phyloP scores from a whole-genome alignment of 495 filamentous ascomycete species.

The Podospora fimiseda region DNA sequence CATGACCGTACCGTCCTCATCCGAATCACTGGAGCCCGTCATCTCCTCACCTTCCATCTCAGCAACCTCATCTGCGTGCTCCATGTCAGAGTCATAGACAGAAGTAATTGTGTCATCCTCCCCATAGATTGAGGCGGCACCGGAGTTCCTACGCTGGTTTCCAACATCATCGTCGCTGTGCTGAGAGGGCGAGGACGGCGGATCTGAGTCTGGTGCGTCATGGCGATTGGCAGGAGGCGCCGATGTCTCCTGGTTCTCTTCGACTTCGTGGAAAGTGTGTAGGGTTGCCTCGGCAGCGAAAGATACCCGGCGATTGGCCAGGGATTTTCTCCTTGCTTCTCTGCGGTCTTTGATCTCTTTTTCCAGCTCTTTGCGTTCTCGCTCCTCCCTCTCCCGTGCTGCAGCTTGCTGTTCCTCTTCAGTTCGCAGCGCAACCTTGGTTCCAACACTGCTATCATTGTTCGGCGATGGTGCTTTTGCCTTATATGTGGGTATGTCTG shows the following conservation, averaged over 20 bases:
- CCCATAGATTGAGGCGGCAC: constrained; percentile 50
- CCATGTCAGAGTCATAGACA: constrained; percentile 65
- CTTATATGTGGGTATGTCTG: constrained; percentile 51
- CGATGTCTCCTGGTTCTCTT: constrained; percentile 80
- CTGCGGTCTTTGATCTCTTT: constrained; percentile 65
- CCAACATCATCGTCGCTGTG: constrained; percentile 53
- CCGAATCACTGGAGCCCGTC: constrained; percentile 46
- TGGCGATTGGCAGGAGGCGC: constrained; percentile 35
- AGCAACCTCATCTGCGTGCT: constrained; percentile 52
- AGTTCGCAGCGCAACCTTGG: constrained; percentile 52
- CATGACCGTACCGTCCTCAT: constrained; percentile 70
- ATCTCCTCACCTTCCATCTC: constrained; percentile 51
- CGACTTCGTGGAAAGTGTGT: constrained; percentile 95
- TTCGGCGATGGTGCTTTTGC: constrained; percentile 29
- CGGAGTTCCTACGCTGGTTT: constrained; percentile 60
- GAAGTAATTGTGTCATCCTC: constrained; percentile 66
- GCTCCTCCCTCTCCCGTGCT: constrained; percentile 65
- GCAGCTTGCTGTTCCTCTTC: constrained; percentile 77
- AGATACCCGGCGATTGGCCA: constrained; percentile 89
- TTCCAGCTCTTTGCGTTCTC: constrained; percentile 58
- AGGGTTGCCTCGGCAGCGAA: constrained; percentile 97
- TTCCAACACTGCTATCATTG: constrained; percentile 32
- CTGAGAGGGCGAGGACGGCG: constrained; percentile 60
- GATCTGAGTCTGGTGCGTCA: constrained; percentile 36
- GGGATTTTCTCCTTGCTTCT: constrained; percentile 83